Conservation (phyloP, 2,329 filamentous ascomycete species). For the Periconia digitata region DNA sequence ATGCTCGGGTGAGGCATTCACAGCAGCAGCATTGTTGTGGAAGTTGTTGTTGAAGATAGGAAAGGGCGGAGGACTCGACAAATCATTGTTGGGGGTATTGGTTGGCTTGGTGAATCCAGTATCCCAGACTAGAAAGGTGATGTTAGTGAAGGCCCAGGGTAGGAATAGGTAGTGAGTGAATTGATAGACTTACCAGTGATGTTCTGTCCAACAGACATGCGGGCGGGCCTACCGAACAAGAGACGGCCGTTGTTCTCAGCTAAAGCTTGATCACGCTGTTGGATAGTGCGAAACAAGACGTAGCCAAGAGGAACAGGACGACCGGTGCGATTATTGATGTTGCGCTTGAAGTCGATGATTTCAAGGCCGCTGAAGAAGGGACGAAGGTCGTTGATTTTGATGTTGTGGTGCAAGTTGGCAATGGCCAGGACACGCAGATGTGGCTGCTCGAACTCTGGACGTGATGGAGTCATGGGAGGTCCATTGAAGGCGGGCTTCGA, state of each 20-base stretch:
- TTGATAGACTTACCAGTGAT: neutral
- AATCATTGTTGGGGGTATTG: too few relatives aligned
- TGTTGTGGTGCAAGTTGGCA: constrained; percentile 6
- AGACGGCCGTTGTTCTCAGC: neutral
- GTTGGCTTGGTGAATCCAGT: neutral
- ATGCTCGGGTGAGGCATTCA: too few relatives aligned
- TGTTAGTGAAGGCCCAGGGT: neutral
- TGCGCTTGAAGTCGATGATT: constrained; percentile 6
- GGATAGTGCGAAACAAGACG: constrained; percentile 1
- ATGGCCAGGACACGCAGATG: constrained; percentile 4
- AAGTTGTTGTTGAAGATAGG: too few relatives aligned
- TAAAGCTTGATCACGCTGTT: constrained; percentile 3
- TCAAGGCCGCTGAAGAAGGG: constrained; percentile 6
- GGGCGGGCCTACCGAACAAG: neutral
- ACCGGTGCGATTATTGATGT: neutral
- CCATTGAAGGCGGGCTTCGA: neutral
- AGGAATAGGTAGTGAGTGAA: too few relatives aligned
- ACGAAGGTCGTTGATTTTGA: neutral
- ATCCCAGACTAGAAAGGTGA: neutral
- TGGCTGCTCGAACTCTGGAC: neutral
- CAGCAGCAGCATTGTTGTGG: too few relatives aligned
- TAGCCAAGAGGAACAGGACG: neutral
- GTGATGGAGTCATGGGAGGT: neutral
- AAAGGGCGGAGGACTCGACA: too few relatives aligned
- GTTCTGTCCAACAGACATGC: neutral